Evolutionary conservation across 1,284 basidiomycete genomes (phyloP).

Genomic region (Ceratobasidium sp.): DNA sequence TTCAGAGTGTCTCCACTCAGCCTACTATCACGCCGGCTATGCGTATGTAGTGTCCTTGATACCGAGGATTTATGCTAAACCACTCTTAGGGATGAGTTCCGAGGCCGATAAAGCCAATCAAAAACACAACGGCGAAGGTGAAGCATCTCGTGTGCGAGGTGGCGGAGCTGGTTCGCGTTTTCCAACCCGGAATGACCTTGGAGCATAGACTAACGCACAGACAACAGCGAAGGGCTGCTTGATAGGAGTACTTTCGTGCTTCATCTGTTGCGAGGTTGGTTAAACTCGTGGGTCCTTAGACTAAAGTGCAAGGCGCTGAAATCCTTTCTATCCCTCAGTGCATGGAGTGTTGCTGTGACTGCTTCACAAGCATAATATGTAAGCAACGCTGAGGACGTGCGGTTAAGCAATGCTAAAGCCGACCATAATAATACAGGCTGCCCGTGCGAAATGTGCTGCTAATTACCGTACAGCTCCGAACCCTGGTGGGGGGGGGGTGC

Average conservation of each 20-base stretch:
- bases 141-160: not conserved
- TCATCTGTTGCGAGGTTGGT: not conserved
- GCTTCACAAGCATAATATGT: not conserved
- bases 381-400: not conserved
- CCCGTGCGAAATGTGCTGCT: not conserved
- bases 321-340: not conserved
- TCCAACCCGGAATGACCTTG: not conserved
- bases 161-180: not conserved
- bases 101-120: not conserved
- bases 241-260: not conserved
- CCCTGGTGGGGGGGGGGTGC: too few species aligned
- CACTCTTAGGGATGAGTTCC: not conserved
- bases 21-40: not conserved
- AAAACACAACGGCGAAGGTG: not conserved
- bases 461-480: too few species aligned
- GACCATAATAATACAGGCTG: not conserved
- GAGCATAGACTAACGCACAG: not conserved
- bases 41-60: not conserved
- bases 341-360: slow-evolving; percentile 1
- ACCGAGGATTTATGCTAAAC: not conserved
- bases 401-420: not conserved
- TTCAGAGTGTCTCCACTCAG: not conserved
- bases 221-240: not conserved
- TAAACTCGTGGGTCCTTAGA: not conserved
- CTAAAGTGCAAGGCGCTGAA: not conserved